These are phyloP conservation scores for Helianthus tuberosus DNA, from an alignment of 129 eudicot species.

Conservation along the genomic window DNA sequence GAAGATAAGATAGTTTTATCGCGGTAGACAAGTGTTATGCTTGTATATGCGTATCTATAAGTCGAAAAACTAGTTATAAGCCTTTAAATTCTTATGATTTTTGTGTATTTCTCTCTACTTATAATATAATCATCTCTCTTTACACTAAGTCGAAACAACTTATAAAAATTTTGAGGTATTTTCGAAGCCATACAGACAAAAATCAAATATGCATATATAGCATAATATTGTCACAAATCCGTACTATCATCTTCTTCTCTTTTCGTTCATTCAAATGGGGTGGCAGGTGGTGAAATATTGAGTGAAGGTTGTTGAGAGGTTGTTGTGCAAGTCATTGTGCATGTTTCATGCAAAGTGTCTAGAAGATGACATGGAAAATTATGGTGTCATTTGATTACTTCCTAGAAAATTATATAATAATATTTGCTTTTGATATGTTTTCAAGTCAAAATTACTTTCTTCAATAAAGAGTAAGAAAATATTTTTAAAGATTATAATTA, in stretches of 20 bases:
- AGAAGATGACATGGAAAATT: constrained; percentile 20
- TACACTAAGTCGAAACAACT: too few species aligned
- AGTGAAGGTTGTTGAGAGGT: constrained; percentile 28
- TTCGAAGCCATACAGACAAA: background rate
- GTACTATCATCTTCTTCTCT: background rate
- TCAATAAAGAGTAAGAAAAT: background rate
- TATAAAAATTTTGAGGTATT: too few species aligned
- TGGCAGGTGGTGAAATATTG: background rate
- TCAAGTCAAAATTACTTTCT: background rate
- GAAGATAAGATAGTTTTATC: too few species aligned
- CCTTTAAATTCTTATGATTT: too few species aligned
- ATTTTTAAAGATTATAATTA: background rate
- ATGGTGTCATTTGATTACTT: constrained; percentile 21
- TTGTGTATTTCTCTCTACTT: too few species aligned
- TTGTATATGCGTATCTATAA: too few species aligned
- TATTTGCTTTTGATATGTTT: background rate
- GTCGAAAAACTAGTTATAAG: too few species aligned
- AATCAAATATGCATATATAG: background rate
- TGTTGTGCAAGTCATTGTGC: constrained; percentile 34
- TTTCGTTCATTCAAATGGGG: constrained; percentile 13
- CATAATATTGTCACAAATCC: background rate
- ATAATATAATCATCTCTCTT: too few species aligned
- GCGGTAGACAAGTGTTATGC: too few species aligned
- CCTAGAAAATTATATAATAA: background rate
- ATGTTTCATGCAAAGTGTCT: constrained; percentile 29